phyloP scores from a whole-genome alignment of 106 monocot species.

The Dactylorhiza incarnata region DNA sequence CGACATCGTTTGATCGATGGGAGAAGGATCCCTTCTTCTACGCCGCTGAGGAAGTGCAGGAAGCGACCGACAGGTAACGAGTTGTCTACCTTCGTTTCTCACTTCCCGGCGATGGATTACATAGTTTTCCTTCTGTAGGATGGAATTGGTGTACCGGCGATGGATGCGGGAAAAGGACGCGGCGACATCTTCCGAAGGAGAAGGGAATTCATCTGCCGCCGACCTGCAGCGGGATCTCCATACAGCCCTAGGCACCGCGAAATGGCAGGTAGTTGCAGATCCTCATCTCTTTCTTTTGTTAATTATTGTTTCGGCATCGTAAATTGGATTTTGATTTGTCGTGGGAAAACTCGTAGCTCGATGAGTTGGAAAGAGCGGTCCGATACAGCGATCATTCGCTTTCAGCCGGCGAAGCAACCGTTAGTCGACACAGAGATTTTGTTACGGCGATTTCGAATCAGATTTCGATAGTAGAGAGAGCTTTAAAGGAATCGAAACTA shows the following conservation, averaged over 20 bases:
- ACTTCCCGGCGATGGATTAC: not conserved
- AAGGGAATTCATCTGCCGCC: not conserved
- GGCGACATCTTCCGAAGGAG: not conserved
- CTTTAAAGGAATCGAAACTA: constrained; percentile 27
- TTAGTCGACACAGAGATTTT: constrained; percentile 45
- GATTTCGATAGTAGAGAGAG: constrained; percentile 36
- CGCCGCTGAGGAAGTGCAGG: constrained; percentile 76
- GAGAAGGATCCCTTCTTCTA: constrained; percentile 71
- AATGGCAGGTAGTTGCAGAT: constrained; percentile 58
- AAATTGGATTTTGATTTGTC: not conserved
- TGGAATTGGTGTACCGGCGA: constrained; percentile 52
- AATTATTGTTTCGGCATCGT: not conserved
- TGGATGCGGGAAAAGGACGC: constrained; percentile 40
- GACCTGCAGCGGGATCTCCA: constrained; percentile 54
- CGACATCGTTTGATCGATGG: constrained; percentile 62
- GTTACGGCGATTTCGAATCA: constrained; percentile 35
- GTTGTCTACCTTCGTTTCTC: not conserved
- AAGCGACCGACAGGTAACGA: constrained; percentile 53
- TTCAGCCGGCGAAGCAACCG: constrained; percentile 37
- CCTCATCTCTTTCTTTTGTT: not conserved
- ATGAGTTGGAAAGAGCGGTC: constrained; percentile 46
- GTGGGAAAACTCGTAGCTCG: constrained; percentile 28
- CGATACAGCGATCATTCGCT: constrained; percentile 22
- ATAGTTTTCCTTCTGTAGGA: constrained; percentile 17
- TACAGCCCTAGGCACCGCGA: constrained; percentile 56